Percentiles rank a stretch among this genome's conserved stretches.
Conservation (phyloP, 371 early-diverging fungal genomes). For the Cokeromyces recurvatus region DNA sequence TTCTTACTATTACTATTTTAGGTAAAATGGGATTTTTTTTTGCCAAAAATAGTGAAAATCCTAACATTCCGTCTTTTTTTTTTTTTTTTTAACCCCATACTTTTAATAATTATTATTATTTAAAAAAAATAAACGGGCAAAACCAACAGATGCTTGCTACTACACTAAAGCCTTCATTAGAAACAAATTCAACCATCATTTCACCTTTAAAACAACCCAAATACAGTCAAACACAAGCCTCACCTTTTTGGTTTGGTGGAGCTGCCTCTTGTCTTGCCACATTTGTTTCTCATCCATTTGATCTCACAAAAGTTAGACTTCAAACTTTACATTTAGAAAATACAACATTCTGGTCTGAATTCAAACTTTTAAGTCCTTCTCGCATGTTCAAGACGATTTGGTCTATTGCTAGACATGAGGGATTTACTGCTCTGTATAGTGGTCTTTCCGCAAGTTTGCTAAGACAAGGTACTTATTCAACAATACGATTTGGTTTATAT, state of each 20-base stretch:
- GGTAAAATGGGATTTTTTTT: too few relatives aligned
- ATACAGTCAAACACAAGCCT: too few relatives aligned
- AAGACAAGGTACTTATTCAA: constrained; percentile 70
- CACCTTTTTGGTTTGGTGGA: constrained; percentile 60
- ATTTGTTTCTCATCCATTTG: constrained; percentile 70
- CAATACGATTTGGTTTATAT: constrained; percentile 66
- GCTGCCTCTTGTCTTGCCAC: constrained; percentile 61
- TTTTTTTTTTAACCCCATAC: too few relatives aligned
- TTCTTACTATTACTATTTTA: too few relatives aligned
- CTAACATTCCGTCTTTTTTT: too few relatives aligned
- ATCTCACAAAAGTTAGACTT: constrained; percentile 71
- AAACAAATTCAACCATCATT: too few relatives aligned
- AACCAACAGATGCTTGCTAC: too few relatives aligned
- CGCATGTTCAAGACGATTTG: constrained; percentile 45
- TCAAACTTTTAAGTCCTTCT: constrained; percentile 22
- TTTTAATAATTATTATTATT: too few relatives aligned
- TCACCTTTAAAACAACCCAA: too few relatives aligned
- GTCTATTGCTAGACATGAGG: constrained; percentile 38
- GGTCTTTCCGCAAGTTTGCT: constrained; percentile 64
- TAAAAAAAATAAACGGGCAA: too few relatives aligned
- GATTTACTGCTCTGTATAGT: constrained; percentile 47
- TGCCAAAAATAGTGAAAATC: too few relatives aligned
- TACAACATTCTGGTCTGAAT: constrained; percentile 20
- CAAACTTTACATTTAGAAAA: constrained; percentile 49
- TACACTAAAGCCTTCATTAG: too few relatives aligned